Base-by-base conservation (phyloP, 2,329 filamentous ascomycete species). In the Cryoendolithus antarcticus region DNA sequence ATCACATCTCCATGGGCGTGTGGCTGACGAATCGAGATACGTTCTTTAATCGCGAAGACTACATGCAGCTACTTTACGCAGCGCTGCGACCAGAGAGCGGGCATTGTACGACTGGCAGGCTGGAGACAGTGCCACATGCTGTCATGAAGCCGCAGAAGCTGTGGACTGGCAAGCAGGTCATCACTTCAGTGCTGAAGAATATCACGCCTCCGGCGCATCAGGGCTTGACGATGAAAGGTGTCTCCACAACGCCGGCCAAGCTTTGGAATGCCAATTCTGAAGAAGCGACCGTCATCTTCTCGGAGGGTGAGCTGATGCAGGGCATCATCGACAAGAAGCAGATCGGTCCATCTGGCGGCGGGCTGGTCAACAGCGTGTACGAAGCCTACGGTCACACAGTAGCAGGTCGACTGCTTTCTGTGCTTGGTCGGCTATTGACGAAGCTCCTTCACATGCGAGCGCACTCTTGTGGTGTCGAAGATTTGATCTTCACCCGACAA, bases 261-360 rank as follows among this genome's bases (percentile, higher is more conserved):
- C 73, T 83, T 38, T 98, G 91, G 91, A 84, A 79, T 3, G 65
- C 72, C n/a, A 70, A 62, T 28, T 69, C 71, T 0, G 88, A 94
- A 58, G 91, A 96, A 59, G 82, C 79, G 13, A 63, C 69, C 1
- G 86, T 98, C 27, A 70, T 88, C 12, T 80, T 98, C 61, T 78
- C 83, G 46, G 79, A 91, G 49, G 89, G 91, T 35, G 84, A 94
- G 49, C 76, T 96, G 48, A 72, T 95, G 35, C 82, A 77, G 35
- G 91, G 91, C 51, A 93, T 98, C 51, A 71, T 98, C 21, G 93
- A 98, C 60, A 98, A 98, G 64, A 81, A 84, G 31, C 91, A 98
- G 52, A 82, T 98, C 42, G 91, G 91, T 39, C 86, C 88, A 30
- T 82, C 77, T 43, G 77, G 78, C 24, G 88, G 88, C 38, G 91